A percentile compares a stretch with the other conserved stretches of the same genome.
These are phyloP conservation scores for Fusarium pseudograminearum DNA, from an alignment of 2,329 filamentous ascomycete genomes.

Conservation along the genomic window DNA sequence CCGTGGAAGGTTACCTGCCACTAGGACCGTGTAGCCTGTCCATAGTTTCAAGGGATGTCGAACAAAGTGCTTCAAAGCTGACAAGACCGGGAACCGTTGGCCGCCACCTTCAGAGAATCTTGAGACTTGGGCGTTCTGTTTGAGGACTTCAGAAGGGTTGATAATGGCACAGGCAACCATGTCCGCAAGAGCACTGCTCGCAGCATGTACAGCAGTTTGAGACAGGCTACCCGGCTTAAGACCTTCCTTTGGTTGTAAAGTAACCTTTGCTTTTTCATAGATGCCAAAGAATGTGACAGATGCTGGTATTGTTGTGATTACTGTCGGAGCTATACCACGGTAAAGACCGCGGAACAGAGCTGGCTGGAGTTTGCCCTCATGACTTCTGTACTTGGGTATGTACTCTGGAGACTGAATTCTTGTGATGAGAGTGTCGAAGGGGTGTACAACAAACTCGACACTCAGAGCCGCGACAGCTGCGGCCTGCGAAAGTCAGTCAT, in stretches of 20 bases:
- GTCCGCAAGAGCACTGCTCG: conserved; percentile 28
- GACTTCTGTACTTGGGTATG: conserved; percentile 9
- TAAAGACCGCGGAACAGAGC: conserved; percentile 21
- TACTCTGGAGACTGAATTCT: conserved; percentile 29
- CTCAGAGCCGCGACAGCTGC: conserved; percentile 26
- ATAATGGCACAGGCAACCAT: conserved; percentile 34
- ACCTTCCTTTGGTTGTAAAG: conserved; percentile 7
- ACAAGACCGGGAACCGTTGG: conserved; percentile 3
- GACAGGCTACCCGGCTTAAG: not conserved
- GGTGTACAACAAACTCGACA: conserved; percentile 32
- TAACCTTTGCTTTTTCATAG: conserved; percentile 20
- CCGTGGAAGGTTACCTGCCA: conserved; percentile 31
- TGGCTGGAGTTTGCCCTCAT: conserved; percentile 17
- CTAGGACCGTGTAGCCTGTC: conserved; percentile 31
- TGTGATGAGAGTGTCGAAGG: conserved; percentile 34
- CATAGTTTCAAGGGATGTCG: conserved; percentile 22
- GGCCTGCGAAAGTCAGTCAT: not conserved
- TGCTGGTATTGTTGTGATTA: conserved; percentile 27
- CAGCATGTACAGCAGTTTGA: conserved; percentile 19
- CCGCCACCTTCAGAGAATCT: conserved; percentile 12
- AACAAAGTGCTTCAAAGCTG: conserved; percentile 25
- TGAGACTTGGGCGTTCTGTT: conserved; percentile 29
- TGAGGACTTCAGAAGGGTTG: conserved; percentile 34
- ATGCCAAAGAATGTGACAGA: conserved; percentile 34
- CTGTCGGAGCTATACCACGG: conserved; percentile 25